Evolutionary conservation across 805 yeast species (phyloP).

Genomic region (Candida incommunis): DNA sequence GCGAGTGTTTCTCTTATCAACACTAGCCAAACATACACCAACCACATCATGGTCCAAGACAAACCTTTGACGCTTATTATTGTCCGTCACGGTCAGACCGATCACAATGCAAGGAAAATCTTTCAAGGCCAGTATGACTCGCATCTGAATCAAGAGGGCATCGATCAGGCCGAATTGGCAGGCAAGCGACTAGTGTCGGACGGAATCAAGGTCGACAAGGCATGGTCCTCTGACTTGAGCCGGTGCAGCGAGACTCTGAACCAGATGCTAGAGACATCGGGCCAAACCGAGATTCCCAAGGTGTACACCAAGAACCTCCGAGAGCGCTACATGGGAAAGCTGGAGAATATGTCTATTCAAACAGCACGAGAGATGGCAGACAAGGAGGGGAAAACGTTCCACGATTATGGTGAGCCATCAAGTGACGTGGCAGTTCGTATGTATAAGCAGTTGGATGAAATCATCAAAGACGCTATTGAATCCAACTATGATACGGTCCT

Average conservation of each 20-base stretch:
- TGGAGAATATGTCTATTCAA: conserved; percentile 56
- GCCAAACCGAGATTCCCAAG: conserved; percentile 16
- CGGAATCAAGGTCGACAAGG: conserved; percentile 28
- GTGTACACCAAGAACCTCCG: conserved; percentile 34
- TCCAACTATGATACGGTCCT: neutral
- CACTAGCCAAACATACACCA: too few species aligned
- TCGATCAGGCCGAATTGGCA: conserved; percentile 40
- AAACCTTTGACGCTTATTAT: conserved; percentile 14
- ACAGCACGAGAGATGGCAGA: conserved; percentile 45
- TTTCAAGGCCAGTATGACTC: conserved; percentile 70
- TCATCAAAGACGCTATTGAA: neutral
- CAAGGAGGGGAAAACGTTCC: conserved; percentile 41
- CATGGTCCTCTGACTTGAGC: conserved; percentile 37
- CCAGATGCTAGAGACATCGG: conserved; percentile 23
- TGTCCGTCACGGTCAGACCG: conserved; percentile 78
- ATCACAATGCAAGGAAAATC: conserved; percentile 51
- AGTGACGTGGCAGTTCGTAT: conserved; percentile 15
- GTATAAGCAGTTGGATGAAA: neutral
- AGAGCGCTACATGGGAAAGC: conserved; percentile 67
- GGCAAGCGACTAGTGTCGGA: conserved; percentile 29
- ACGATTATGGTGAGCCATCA: conserved; percentile 49
- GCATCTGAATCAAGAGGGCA: conserved; percentile 47
- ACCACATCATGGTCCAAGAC: neutral
- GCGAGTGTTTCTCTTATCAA: too few species aligned
- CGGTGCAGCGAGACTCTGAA: conserved; percentile 35